Percentiles rank a stretch among this genome's conserved stretches.
These are phyloP conservation scores for Kurtzmaniella fragi DNA, from an alignment of 805 yeast species.

Conservation along the genomic window DNA sequence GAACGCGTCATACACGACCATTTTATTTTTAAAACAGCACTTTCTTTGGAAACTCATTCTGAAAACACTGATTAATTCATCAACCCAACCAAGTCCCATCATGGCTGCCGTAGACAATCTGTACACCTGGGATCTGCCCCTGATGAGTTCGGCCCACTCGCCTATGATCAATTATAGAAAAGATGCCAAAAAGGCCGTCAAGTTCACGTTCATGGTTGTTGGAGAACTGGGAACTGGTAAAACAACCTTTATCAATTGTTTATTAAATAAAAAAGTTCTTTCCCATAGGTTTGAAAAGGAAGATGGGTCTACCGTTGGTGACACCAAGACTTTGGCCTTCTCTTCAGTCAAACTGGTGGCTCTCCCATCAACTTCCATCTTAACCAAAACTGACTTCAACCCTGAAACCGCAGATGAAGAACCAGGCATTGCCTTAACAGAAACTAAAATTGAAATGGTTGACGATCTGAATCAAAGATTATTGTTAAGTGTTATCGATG, in stretches of 20 bases:
- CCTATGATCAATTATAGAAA: constrained; percentile 52
- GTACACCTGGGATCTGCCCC: constrained; percentile 23
- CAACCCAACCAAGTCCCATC: background rate
- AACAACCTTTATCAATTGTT: constrained; percentile 66
- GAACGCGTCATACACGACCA: background rate
- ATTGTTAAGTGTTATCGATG: constrained; percentile 55
- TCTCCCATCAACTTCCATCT: constrained; percentile 49
- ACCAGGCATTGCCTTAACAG: constrained; percentile 74
- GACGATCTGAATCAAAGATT: constrained; percentile 56
- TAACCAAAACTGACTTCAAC: constrained; percentile 54
- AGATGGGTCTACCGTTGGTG: constrained; percentile 13
- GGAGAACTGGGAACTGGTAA: constrained; percentile 78
- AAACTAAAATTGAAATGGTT: constrained; percentile 54
- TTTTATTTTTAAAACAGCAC: background rate
- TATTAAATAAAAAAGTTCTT: constrained; percentile 57
- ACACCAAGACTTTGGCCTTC: constrained; percentile 51
- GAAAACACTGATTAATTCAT: background rate
- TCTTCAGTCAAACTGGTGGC: constrained; percentile 54
- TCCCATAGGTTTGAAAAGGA: constrained; percentile 49
- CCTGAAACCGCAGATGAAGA: constrained; percentile 57
- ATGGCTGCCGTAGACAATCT: constrained; percentile 1
- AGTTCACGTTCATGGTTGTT: constrained; percentile 67
- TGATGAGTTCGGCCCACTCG: constrained; percentile 18
- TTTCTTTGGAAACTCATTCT: background rate
- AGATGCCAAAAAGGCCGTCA: constrained; percentile 68